Conservation (phyloP, 345 rosid genomes). For the Citrus unshiu region DNA sequence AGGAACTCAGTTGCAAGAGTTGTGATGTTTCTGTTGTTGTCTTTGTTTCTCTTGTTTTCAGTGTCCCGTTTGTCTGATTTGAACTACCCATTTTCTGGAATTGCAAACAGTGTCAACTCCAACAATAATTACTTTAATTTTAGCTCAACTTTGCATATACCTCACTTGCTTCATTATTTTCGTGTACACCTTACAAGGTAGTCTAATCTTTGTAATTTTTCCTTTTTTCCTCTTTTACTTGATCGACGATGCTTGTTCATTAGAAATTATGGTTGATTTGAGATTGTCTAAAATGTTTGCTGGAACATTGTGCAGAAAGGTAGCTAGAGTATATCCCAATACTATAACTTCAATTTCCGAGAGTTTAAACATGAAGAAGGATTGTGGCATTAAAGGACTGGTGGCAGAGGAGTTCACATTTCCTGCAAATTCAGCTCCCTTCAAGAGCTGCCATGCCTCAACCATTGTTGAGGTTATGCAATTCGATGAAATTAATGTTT, state of each 20-base stretch:
- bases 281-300: background rate
- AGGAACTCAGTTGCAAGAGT: conserved; percentile 13
- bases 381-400: conserved; percentile 18
- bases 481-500: background rate
- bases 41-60: conserved; percentile 10
- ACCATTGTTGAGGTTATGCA: conserved; percentile 72
- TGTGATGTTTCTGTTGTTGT: conserved; percentile 4
- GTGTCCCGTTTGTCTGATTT: conserved; percentile 14
- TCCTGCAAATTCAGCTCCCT: conserved; percentile 64
- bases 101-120: conserved; percentile 13
- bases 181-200: background rate
- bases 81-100: conserved; percentile 15
- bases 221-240: background rate
- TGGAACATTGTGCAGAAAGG: conserved; percentile 21
- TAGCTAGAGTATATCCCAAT: conserved; percentile 4
- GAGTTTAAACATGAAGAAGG: conserved; percentile 32
- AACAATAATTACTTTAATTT: conserved; percentile 8
- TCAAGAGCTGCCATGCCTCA: conserved; percentile 86
- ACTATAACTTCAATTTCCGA: conserved; percentile 3
- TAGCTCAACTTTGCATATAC: background rate
- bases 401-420: conserved; percentile 64
- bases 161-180: background rate
- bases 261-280: background rate
- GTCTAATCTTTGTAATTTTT: background rate
- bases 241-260: background rate